Conservation (phyloP, 2,329 filamentous ascomycete genomes). For the Cladosporium sp. region DNA sequence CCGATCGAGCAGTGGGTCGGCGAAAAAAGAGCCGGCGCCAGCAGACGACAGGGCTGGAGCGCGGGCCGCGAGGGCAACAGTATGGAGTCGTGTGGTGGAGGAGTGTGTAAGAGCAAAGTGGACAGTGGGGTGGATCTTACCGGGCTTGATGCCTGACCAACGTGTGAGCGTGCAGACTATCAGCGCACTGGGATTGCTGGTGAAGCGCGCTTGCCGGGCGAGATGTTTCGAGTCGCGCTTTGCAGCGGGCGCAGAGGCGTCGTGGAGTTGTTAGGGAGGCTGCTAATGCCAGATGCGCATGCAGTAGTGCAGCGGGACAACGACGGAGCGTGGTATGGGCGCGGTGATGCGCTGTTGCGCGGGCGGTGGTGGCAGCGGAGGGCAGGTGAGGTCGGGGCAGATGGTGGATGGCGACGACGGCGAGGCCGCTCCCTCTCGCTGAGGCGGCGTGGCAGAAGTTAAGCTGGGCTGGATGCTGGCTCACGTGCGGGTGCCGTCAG, state of each 20-base stretch:
- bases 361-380: background rate
- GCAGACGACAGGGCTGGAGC: background rate
- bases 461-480: background rate
- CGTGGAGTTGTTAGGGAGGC: background rate
- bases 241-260: background rate
- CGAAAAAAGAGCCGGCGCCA: conserved; percentile 12
- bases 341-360: background rate
- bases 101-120: background rate
- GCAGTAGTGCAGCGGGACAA: background rate
- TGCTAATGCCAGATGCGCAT: background rate
- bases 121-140: conserved; percentile 5
- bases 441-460: background rate
- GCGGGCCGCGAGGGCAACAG: background rate
- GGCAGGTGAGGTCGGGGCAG: background rate
- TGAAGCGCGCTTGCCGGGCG: conserved; percentile 2
- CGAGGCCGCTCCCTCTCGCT: background rate
- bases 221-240: background rate
- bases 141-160: conserved; percentile 8
- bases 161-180: background rate
- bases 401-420: background rate
- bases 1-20: conserved; percentile 1
- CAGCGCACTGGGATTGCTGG: background rate
- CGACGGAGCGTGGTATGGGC: background rate
- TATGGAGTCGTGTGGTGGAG: background rate
- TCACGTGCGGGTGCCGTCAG: background rate